Base-by-base conservation (phyloP, 1,284 basidiomycete species). In the Singerocomus inundabilis region DNA sequence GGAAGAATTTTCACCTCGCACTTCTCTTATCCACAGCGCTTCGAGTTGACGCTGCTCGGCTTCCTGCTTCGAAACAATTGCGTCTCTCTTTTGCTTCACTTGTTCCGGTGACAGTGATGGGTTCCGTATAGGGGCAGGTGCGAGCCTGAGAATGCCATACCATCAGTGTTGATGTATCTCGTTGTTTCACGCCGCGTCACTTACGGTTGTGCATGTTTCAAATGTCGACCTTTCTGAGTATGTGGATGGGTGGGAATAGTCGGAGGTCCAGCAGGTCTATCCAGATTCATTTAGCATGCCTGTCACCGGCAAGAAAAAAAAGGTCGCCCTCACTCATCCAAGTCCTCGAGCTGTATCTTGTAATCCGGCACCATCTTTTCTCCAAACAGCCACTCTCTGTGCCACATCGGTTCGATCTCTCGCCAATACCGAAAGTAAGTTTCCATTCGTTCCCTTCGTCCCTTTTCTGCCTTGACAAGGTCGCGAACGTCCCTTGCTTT, bases 361-460 rank as follows among this genome's bases (percentile, higher is more conserved):
- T 38, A 6, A 11, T 51, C 45, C 13, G 39, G 33, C 4, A 11
- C 41, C 46, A 21, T 40, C 25, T 49, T 45, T 28, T 62, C 51
- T 29, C 53, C 61, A 31, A 54, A 64, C 29, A 69, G 13, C 63
- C 63, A 67, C 15, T 41, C 13, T 32, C 47, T 57, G 35, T 60
- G 50, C 60, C 67, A 65, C 9, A 5, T 44, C 5, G 56, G 53
- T n/a, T 53, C 53, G 1, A 51, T 61, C 26, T 69, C 54, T 26
- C 49, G 51, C 66, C 66, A 68, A 26, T 68, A 59, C 13, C 53
- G 56, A 33, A 65, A 69, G 28, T 58, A 68, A 5, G 44, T 12
- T 18, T 65, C 60, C 53, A 69, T 65, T n/a, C 67, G 52, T 37
- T 65, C 58, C 44, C 63, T 51, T 18, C 67, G 50, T 9, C 53